Evolutionary conservation across 2,329 filamentous ascomycete species (phyloP), one percentile per base, ranked within the genome.

Genomic region (Arachnomyces sp.): DNA sequence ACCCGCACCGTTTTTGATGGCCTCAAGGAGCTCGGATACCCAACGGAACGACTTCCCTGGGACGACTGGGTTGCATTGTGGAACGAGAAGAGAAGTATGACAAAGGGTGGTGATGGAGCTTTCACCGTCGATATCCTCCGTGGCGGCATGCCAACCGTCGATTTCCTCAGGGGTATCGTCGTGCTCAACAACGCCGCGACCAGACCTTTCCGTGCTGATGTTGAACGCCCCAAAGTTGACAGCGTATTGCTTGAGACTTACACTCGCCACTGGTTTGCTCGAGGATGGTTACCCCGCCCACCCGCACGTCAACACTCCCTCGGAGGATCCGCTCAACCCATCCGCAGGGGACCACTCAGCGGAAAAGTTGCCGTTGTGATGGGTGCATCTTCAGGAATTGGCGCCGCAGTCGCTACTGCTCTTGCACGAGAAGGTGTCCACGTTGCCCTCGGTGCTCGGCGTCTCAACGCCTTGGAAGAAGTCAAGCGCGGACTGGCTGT

Each of bases 121-220:
- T 87, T 87, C 52, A 88, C 84, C 0, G 76, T 84, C 28, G 83
- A 88, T 49, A 85, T 89, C 49, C 77, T 90, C 8, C 80, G 82
- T 36, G 81, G 82, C 47, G 84, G 84, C 44, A 88, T 89, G 84
- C 84, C 84, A 1, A 81, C 74, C 6, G 76, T 82, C 1, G 81
- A 84, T 11, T 83, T 83, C 51, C 61, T 89, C 37, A 71, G 74
- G 43, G 77, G 76, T 34, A 81, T 86, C 28, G 84, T 82, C 0
- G 79, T 88, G 1, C 76, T 90, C 31, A 78, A 84, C 56, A 83
- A 88, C 51, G 72, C 74, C 8, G 72, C 73, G 38, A 89, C 84
- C 0, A 70, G 74, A 31, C 76, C 81, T 1, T 59, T 41, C 16
- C 75, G 62, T 55, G 72, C 63, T 50, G 71, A 52, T 44, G 67